Base-by-base conservation (phyloP, 208 protist species). In the Sergeia podlipaevii region DNA sequence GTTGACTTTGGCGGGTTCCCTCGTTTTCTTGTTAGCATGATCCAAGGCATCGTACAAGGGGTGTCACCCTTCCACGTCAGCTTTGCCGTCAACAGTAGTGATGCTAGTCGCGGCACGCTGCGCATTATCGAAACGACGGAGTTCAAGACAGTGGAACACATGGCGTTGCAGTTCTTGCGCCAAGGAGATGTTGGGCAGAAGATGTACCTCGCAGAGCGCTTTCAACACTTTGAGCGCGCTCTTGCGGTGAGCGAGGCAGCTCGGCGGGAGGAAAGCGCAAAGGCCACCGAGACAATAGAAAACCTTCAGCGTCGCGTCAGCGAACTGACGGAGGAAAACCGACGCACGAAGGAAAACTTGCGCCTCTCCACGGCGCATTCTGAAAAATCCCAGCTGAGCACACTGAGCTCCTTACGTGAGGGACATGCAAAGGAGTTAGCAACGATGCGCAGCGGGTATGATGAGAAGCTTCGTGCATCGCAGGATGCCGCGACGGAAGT, bases 131-230 rank as follows among this genome's bases (percentile, higher is more conserved):
- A 95, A 58, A 34, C 56, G 45, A 95, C 80, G 2, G 63, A 72
- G 11, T 91, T 91, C 54, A 78, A 79, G 23, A 89, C 77, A 0
- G 74, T 92, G n/a, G 84, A 95, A 64, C 83, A 92, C 66, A 70
- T 95, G 32, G 88, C 83, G 17, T 65, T 95, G 7, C 10, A 65
- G 27, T 52, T 95, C n/a, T 17, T 84, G 17, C 75, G 84, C 1
- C 80, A 95, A 62, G 88, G 84, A 10, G 88, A 95, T 33, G 75
- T 69, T 0, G 84, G 84, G 11, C 77, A 92, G 59, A 95, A 95
- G 51, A 44, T 62, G 20, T 89, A 95, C 65, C 71, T 95, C 4
- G 88, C 88, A 0, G 80, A 91, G 52, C 78, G 74, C 1, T 95
- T 88, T 49, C 75, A 77, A n/a, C 68, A 79, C 54, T 95, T 79